Evolutionary conservation across 225 moss, liverwort and hornwort genomes (phyloP).

Genomic region (Lunularia cruciata): DNA sequence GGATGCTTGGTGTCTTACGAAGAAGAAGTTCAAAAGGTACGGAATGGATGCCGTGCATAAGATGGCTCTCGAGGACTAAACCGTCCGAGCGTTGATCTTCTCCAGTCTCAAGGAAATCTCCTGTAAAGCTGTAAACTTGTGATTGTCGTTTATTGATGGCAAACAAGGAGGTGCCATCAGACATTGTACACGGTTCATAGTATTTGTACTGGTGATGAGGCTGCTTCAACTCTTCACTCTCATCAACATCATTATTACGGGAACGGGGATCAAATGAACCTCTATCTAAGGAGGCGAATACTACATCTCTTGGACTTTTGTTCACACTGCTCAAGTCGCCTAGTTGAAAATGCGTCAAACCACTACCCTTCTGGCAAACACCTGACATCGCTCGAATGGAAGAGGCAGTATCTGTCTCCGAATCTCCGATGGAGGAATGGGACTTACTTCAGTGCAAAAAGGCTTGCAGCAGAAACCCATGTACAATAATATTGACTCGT

Average conservation of each 20-base stretch:
- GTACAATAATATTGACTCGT: no score
- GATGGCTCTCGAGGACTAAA: slow-evolving; percentile 40
- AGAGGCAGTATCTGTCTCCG: no score
- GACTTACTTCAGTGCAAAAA: no score
- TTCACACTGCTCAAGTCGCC: no score
- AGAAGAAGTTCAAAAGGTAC: slow-evolving; percentile 52
- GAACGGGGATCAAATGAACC: no score
- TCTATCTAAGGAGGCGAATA: neutral
- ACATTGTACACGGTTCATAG: neutral
- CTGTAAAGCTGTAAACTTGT: neutral
- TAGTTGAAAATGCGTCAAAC: no score
- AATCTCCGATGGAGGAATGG: no score
- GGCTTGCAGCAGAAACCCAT: no score
- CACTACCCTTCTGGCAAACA: no score
- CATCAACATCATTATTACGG: no score
- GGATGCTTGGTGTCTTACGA: slow-evolving; percentile 56
- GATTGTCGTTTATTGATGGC: neutral
- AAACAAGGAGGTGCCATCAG: neutral
- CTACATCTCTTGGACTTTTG: no score
- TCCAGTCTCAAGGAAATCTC: neutral
- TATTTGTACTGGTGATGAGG: neutral
- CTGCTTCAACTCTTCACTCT: neutral
- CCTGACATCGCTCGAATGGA: no score
- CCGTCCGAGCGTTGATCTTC: neutral
- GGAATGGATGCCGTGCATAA: slow-evolving; percentile 48